Conservation (phyloP, 805 yeast species). For the Scheffersomyces lignosus region DNA sequence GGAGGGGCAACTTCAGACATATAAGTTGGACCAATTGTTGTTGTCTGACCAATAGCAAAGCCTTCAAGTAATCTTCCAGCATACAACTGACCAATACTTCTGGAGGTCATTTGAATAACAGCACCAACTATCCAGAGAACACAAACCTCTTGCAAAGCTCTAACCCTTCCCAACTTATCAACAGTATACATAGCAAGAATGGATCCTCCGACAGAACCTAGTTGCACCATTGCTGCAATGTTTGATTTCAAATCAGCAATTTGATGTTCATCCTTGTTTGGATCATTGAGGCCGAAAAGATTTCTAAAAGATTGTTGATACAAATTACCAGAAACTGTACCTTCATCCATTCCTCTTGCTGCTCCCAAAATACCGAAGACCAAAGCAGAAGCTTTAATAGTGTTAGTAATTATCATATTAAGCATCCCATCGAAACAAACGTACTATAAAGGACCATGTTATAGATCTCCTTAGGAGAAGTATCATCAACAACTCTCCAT, state of each 20-base stretch:
- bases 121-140: constrained; percentile 39
- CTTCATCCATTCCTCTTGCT: constrained; percentile 61
- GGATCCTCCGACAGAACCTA: constrained; percentile 57
- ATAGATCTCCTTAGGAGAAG: constrained; percentile 46
- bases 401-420: neutral
- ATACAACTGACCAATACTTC: constrained; percentile 48
- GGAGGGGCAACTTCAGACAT: constrained; percentile 55
- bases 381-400: constrained; percentile 22
- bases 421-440: neutral
- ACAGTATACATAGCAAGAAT: constrained; percentile 47
- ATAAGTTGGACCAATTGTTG: constrained; percentile 56
- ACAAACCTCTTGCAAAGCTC: constrained; percentile 46
- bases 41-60: constrained; percentile 56
- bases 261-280: constrained; percentile 27
- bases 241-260: constrained; percentile 52
- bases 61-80: constrained; percentile 60
- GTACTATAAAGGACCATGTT: constrained; percentile 47
- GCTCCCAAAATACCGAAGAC: constrained; percentile 57
- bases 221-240: constrained; percentile 58
- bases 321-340: constrained; percentile 46
- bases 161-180: constrained; percentile 52
- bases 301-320: constrained; percentile 43
- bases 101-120: constrained; percentile 49
- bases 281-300: constrained; percentile 46
- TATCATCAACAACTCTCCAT: constrained; percentile 27